phyloP scores from a whole-genome alignment of 2,329 filamentous ascomycete species.

The Parascedosporium putredinis region DNA sequence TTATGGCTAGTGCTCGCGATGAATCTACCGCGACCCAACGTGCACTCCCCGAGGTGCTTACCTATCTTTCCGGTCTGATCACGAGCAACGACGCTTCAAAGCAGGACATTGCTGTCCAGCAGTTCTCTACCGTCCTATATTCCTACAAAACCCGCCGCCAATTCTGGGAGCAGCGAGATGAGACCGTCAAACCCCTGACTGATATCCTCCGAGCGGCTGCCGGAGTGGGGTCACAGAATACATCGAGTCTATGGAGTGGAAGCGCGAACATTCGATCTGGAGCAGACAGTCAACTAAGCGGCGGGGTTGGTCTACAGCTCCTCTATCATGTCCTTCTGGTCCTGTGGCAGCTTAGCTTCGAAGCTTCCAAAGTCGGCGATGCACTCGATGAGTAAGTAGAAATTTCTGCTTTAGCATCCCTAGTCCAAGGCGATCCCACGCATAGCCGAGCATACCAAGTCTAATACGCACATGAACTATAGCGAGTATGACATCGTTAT shows the following conservation, averaged over 20 bases:
- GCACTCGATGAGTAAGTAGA: constrained; percentile 77
- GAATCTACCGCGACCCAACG: constrained; percentile 57
- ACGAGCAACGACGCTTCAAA: constrained; percentile 80
- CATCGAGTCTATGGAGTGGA: constrained; percentile 52
- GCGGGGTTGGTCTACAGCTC: constrained; percentile 82
- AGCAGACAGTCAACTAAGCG: constrained; percentile 54
- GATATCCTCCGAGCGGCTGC: constrained; percentile 74
- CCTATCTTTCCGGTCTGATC: constrained; percentile 73
- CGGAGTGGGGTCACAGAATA: constrained; percentile 52
- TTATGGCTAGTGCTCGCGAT: constrained; percentile 61
- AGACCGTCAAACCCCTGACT: constrained; percentile 73
- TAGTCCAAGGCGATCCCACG: background rate
- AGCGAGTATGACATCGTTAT: constrained; percentile 90
- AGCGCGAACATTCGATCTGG: constrained; percentile 43
- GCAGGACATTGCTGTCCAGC: constrained; percentile 90
- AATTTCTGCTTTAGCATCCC: background rate
- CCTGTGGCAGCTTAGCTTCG: constrained; percentile 94
- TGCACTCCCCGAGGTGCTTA: constrained; percentile 72
- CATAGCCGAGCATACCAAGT: too few relatives aligned
- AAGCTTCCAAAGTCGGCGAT: constrained; percentile 60
- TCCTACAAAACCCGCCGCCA: constrained; percentile 63
- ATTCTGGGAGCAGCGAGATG: constrained; percentile 84
- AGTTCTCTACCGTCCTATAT: constrained; percentile 77
- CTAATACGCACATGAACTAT: constrained; percentile 1
- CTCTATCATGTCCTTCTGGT: constrained; percentile 90